These are phyloP conservation scores for Chrysanthemum lavandulifolium DNA, from an alignment of 129 eudicot genomes.

Conservation along the genomic window DNA sequence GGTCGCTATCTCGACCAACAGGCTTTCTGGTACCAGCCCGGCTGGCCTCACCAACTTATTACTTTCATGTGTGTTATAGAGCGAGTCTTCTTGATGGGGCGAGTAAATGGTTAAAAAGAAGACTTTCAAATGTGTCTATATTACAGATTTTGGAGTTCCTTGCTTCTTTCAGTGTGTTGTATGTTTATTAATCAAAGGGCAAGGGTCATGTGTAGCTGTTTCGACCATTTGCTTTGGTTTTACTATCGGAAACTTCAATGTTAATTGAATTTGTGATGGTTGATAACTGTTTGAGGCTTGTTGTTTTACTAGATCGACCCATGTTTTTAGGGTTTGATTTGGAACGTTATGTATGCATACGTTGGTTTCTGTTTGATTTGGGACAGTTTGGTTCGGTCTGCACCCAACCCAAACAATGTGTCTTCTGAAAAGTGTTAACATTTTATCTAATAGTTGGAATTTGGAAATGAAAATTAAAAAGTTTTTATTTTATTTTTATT, in stretches of 20 bases:
- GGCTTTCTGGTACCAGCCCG: constrained; percentile 13
- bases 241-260: constrained; percentile 22
- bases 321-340: background rate
- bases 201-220: constrained; percentile 37
- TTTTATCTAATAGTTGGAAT: background rate
- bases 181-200: constrained; percentile 26
- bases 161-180: constrained; percentile 28
- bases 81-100: constrained; percentile 30
- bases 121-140: constrained; percentile 33
- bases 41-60: constrained; percentile 3
- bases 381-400: background rate
- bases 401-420: background rate
- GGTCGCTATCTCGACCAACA: constrained; percentile 10
- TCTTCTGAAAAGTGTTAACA: background rate
- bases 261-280: constrained; percentile 15
- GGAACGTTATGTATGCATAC: background rate
- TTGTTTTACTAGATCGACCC: background rate
- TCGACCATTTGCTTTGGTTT: constrained; percentile 24
- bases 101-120: constrained; percentile 18
- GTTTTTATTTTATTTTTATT: background rate
- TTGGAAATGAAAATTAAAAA: background rate
- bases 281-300: constrained; percentile 5
- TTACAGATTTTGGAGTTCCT: constrained; percentile 34
- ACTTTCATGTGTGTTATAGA: constrained; percentile 31
- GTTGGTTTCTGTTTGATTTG: background rate